Conservation (phyloP, 352 stramenopile genomes). For the Phytopythium kandeliae region DNA sequence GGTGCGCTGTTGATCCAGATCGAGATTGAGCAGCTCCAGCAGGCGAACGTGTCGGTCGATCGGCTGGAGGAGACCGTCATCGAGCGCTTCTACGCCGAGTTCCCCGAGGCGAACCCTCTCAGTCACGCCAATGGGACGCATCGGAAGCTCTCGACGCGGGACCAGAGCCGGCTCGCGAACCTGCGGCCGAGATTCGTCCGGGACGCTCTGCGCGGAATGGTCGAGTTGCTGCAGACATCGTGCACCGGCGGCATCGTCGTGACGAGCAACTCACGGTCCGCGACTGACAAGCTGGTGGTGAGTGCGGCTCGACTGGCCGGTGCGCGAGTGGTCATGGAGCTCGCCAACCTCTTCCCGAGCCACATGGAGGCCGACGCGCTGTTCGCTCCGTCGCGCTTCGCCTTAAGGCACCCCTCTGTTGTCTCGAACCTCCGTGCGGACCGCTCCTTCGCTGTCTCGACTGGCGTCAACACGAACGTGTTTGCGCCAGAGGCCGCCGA, state of each 20-base stretch:
- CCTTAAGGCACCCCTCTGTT: conserved; percentile 37
- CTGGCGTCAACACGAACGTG: conserved; percentile 28
- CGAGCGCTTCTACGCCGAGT: conserved; percentile 17
- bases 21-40: conserved; percentile 5
- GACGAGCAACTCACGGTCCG: conserved; percentile 35
- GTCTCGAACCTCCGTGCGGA: conserved; percentile 12
- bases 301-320: conserved; percentile 27
- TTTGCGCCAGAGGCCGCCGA: conserved; percentile 14
- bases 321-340: conserved; percentile 37
- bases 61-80: conserved; percentile 10
- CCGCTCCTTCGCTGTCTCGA: conserved; percentile 28
- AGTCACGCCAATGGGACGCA: neutral
- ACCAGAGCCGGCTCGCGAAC: conserved; percentile 9
- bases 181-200: conserved; percentile 21
- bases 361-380: conserved; percentile 34
- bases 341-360: conserved; percentile 39
- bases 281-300: conserved; percentile 27
- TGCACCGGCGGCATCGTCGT: conserved; percentile 37
- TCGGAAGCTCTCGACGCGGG: conserved; percentile 8
- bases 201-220: conserved; percentile 19
- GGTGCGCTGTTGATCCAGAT: conserved; percentile 5
- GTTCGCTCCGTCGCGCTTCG: conserved; percentile 49
- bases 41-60: conserved; percentile 7
- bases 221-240: conserved; percentile 15
- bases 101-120: conserved; percentile 11